These are phyloP conservation scores for Eucalyptus globulus DNA, from an alignment of 345 rosid species.

Conservation along the genomic window DNA sequence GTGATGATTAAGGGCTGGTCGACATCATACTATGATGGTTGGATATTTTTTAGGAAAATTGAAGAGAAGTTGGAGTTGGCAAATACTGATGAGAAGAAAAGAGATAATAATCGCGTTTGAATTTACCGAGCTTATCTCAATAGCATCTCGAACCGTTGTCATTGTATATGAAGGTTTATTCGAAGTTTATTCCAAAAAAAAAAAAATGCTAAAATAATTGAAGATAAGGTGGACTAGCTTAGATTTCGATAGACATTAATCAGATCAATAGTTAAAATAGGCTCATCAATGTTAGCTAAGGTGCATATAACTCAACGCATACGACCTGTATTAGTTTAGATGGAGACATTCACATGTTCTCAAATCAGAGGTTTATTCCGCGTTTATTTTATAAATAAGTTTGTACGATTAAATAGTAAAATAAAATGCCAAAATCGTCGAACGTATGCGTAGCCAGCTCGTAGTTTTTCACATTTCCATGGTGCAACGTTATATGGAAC, in stretches of 20 bases:
- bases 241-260: not conserved
- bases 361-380: accelerated
- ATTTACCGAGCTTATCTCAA: not conserved
- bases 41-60: not conserved
- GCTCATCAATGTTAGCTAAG: not conserved
- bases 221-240: not conserved
- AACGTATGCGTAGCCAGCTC: not conserved
- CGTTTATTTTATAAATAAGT: not conserved
- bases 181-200: not conserved
- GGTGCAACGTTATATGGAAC: not conserved
- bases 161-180: not conserved
- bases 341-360: accelerated
- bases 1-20: not conserved
- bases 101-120: not conserved
- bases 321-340: accelerated
- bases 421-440: not conserved
- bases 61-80: not conserved
- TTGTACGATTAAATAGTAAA: not conserved
- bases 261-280: not conserved
- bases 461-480: not conserved
- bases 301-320: not conserved
- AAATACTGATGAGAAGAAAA: accelerated
- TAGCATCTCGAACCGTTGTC: not conserved
- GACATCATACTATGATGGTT: not conserved
- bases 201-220: not conserved